Percentiles rank a stretch among this genome's conserved stretches.
These are phyloP conservation scores for Pythium sukuiense DNA, from an alignment of 352 stramenopile genomes.

Conservation along the genomic window DNA sequence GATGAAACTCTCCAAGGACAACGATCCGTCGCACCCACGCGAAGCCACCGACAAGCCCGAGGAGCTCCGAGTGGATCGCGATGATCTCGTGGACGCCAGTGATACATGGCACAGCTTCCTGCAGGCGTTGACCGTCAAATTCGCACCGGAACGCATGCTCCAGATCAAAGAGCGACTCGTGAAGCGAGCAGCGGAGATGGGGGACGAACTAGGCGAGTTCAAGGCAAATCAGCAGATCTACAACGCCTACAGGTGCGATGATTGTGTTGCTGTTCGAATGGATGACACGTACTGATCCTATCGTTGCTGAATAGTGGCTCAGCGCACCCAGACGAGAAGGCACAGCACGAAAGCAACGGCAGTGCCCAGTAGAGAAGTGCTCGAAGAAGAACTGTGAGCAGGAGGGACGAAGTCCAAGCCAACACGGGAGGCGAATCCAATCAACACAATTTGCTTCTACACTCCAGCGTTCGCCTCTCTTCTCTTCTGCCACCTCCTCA, in stretches of 20 bases:
- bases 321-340: not conserved
- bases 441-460: conserved; percentile 10
- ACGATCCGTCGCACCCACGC: conserved; percentile 46
- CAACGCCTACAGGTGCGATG: conserved; percentile 57
- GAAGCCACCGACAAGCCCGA: conserved; percentile 4
- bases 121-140: conserved; percentile 63
- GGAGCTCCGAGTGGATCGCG: conserved; percentile 21
- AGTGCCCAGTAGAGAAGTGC: too few relatives aligned
- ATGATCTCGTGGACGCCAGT: conserved; percentile 40
- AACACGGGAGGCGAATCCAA: conserved; percentile 1
- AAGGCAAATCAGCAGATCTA: conserved; percentile 64
- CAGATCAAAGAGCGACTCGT: conserved; percentile 66
- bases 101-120: conserved; percentile 63
- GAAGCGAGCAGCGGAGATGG: conserved; percentile 43
- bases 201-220: conserved; percentile 48
- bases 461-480: conserved; percentile 7
- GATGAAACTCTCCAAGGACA: conserved; percentile 38
- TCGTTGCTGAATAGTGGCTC: not conserved
- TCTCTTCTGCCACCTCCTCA: not conserved
- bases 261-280: not conserved
- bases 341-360: not conserved
- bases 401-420: not conserved
- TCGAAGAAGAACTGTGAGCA: too few relatives aligned
- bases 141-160: conserved; percentile 62
- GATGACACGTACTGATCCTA: too few relatives aligned